phyloP scores from a whole-genome alignment of 2,329 filamentous ascomycete genomes.

The Penicillium occitanis region DNA sequence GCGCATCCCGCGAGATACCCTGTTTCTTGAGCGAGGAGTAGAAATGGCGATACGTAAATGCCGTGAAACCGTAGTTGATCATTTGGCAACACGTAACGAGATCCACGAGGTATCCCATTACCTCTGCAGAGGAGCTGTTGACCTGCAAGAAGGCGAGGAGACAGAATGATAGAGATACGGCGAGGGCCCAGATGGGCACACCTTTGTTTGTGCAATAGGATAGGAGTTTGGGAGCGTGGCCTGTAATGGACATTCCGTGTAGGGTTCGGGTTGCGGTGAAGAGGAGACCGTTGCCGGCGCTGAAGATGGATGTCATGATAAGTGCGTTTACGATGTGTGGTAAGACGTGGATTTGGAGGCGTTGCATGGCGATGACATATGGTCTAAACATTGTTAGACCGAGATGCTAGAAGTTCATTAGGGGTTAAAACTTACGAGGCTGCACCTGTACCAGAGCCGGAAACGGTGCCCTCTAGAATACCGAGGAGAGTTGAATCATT shows the following conservation, averaged over 20 bases:
- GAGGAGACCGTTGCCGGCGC: constrained; percentile 71
- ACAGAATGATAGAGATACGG: constrained; percentile 58
- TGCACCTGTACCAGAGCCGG: constrained; percentile 44
- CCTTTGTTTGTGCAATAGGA: constrained; percentile 66
- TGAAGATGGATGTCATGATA: constrained; percentile 71
- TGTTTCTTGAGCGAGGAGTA: constrained; percentile 61
- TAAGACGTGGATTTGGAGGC: constrained; percentile 61
- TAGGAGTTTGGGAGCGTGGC: constrained; percentile 68
- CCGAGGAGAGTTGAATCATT: constrained; percentile 48
- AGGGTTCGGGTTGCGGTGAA: constrained; percentile 70
- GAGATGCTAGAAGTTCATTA: no score
- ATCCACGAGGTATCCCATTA: constrained; percentile 64
- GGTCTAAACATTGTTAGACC: constrained; percentile 40
- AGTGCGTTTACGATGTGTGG: constrained; percentile 68
- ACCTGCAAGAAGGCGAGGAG: constrained; percentile 69
- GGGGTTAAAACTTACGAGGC: constrained; percentile 46
- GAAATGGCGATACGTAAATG: constrained; percentile 62
- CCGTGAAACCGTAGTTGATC: constrained; percentile 66
- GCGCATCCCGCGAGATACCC: constrained; percentile 50
- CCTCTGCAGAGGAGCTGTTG: constrained; percentile 51
- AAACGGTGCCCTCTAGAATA: constrained; percentile 50
- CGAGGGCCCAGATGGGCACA: constrained; percentile 66
- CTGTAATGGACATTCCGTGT: constrained; percentile 67
- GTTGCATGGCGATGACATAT: constrained; percentile 68
- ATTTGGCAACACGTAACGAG: constrained; percentile 48